Percentiles rank a stretch among this genome's conserved stretches.
Evolutionary conservation across 257 asterid species (phyloP).

Genomic region (Coffea canephora): DNA sequence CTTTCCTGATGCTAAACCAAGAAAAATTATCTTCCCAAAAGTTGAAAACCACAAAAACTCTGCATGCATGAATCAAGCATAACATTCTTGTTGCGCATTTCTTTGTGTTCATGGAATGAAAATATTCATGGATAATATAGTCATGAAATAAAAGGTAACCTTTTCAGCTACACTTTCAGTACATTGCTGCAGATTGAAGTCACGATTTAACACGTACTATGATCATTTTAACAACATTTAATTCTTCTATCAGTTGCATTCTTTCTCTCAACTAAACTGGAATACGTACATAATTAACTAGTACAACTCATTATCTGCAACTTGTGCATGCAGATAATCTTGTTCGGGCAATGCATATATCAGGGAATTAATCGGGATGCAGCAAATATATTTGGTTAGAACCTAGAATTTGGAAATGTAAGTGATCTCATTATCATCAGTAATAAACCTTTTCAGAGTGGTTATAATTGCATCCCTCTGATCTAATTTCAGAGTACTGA

Average conservation of each 20-base stretch:
- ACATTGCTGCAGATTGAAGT: neutral
- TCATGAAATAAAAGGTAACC: neutral
- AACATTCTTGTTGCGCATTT: neutral
- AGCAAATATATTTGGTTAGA: neutral
- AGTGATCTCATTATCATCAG: neutral
- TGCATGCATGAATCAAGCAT: neutral
- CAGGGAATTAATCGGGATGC: neutral
- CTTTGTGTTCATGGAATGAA: neutral
- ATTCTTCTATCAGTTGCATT: neutral
- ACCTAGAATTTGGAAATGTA: neutral
- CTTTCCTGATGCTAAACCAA: neutral
- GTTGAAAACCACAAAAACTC: neutral
- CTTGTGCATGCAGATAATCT: neutral
- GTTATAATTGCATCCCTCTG: neutral
- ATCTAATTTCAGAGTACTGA: neutral
- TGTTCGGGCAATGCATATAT: neutral
- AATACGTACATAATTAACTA: neutral
- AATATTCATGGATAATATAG: neutral
- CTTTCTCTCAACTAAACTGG: neutral
- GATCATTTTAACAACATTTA: neutral
- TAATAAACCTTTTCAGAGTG: neutral
- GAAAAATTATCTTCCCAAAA: neutral
- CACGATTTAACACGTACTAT: neutral
- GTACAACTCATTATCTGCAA: neutral
- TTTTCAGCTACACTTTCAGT: neutral